Evolutionary conservation across 352 stramenopile species (phyloP), one percentile per base, ranked within the genome.

Genomic region (Phytopythium vexans): DNA sequence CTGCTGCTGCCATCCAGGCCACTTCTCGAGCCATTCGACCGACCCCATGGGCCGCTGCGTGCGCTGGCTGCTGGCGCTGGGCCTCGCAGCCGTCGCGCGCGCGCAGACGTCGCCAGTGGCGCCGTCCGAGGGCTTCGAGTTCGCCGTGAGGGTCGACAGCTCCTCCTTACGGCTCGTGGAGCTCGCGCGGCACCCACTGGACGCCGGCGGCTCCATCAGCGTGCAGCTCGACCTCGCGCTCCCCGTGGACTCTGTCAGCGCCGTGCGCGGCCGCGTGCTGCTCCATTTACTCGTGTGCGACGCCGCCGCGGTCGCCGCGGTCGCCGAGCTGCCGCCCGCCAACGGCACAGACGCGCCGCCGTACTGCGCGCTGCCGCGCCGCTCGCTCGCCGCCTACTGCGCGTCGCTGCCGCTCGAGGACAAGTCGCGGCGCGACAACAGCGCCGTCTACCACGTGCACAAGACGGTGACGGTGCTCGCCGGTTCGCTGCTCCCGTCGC

Each of bases 281-380:
- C 62, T 86, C 3, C 60, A 84, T 34, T 34, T 88, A 9, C 56
- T 85, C 8, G 74, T 68, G 5, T 88, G 77, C 21, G 70, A 78
- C 14, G 16, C 47, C 15, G 52, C 60, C 1, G 64, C 70, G 4
- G 12, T 56, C 1, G 10, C 40, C 1, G 52, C n/a, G 11, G 69
- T 76, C 43, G 44, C 64, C 8, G 46, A 44, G 8, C 16, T 56
- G 14, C 40, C 50, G 52, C 7, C n/a, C 4, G 33, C 42, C 4
- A 52, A 41, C 10, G 56, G 14, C 10, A 35, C 52, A 6, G 39
- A 64, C 5, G 57, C 62, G 6, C 68, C 70, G 3, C 33, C 64
- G 0, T 84, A 74, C 47, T 85, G 77, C 35, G 58, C 74, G 4
- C 79, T 88, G 64, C 46, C 56, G 8, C 81, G 82, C 56, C 72